Base-by-base conservation (phyloP, 2,329 filamentous ascomycete species). In the Colletotrichum plurivorum region DNA sequence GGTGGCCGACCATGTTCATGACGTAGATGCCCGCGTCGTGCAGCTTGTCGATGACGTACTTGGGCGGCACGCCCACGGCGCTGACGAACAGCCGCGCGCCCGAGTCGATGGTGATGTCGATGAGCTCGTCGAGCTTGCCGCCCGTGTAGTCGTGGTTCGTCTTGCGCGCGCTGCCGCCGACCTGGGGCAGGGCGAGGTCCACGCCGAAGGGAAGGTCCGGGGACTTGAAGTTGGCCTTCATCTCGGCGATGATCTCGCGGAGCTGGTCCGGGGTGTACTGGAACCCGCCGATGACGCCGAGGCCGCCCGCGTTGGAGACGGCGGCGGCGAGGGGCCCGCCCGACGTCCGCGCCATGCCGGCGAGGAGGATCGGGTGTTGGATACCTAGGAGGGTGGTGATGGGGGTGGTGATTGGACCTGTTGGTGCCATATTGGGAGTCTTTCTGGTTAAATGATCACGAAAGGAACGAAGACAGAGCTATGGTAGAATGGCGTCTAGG, bases 1-100 rank as follows among this genome's bases (percentile, higher is more conserved):
- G 95, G 75, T 95, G 93, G 0, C 95, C 95, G 20, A 98, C 94
- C 95, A 98, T 98, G 80, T 98, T 98, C 94, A 98, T 98, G 43
- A 98, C 87, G 68, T 97, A 78, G 48, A 98, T 93, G 0, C 93
- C 93, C 0, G 92, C 92, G 9, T 87, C 85, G 77, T 98, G 95
- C 52, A 98, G 85, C 53, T 90, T 84, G 73, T 93, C 90, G 66
- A 98, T 92, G 5, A 95, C 89, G 66, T 84, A 80, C 53, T 84
- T 83, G 0, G 95, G 94, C 16, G 95, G 95, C 22, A 98, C 92
- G 9, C 95, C 95, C 0, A 98, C 94, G 1, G 95, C 95, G 60
- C 87, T 90, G 49, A 98, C 94, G 77, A 98, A 98, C 56, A 98
- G 82, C 77, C 86, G 89, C 8, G 95, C 94, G n/a, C 93, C 92